A percentile compares a stretch with the other conserved stretches of the same genome.
phyloP scores from a whole-genome alignment of 345 rosid species.

The Hibiscus mutabilis region DNA sequence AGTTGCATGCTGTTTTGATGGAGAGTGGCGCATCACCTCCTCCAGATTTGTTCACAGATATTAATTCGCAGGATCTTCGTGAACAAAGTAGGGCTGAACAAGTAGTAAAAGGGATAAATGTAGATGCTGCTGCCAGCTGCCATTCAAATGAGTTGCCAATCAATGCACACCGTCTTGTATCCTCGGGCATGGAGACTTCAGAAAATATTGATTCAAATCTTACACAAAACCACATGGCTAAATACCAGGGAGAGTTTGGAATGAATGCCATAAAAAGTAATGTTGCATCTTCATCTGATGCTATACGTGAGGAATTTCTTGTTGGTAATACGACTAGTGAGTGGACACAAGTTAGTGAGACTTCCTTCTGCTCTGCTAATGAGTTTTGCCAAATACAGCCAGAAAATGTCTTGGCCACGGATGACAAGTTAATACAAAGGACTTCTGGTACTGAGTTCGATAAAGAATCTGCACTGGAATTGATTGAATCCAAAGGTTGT shows the following conservation, averaged over 20 bases:
- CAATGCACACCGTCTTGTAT: constrained; percentile 18
- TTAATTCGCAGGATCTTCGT: constrained; percentile 40
- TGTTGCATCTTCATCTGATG: constrained; percentile 23
- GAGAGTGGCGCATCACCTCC: constrained; percentile 95
- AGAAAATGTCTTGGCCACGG: constrained; percentile 18
- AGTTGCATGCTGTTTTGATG: constrained; percentile 76
- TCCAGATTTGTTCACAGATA: constrained; percentile 63
- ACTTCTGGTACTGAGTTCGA: constrained; percentile 21
- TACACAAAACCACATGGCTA: constrained; percentile 25
- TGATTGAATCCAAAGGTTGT: constrained; percentile 23
- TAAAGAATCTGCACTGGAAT: constrained; percentile 30
- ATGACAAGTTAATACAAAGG: constrained; percentile 20
- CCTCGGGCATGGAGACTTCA: constrained; percentile 12
- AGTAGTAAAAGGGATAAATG: constrained; percentile 22
- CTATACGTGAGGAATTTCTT: constrained; percentile 30
- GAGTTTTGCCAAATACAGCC: constrained; percentile 31
- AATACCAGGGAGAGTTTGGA: constrained; percentile 36
- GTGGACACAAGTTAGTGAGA: constrained; percentile 17
- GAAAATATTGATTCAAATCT: constrained; percentile 18
- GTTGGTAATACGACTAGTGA: constrained; percentile 23
- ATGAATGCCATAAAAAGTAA: constrained; percentile 22
- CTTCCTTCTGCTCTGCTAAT: constrained; percentile 22
- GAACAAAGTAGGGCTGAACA: constrained; percentile 32
- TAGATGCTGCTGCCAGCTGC: constrained; percentile 21
- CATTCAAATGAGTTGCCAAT: constrained; percentile 24